Percentiles rank a stretch among this genome's conserved stretches.
phyloP scores from a whole-genome alignment of 73 alveolate genomes.

The Paramecium octaurelia region DNA sequence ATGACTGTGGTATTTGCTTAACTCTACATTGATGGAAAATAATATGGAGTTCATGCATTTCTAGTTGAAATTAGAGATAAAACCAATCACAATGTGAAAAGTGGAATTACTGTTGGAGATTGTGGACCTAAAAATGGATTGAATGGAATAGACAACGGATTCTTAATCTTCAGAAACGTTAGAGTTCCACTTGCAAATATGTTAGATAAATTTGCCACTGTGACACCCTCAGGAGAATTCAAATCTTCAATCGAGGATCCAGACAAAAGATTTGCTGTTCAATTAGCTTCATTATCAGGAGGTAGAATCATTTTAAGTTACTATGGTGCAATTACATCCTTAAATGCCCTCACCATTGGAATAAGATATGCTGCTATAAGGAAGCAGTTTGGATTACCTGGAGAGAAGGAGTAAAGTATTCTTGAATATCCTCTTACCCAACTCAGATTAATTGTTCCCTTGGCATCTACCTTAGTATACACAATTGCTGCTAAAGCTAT shows the following conservation, averaged over 20 bases:
- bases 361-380: conserved; percentile 77
- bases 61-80: conserved; percentile 76
- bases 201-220: conserved; percentile 72
- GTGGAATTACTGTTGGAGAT: conserved; percentile 84
- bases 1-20: conserved; percentile 79
- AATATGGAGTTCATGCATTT: conserved; percentile 84
- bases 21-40: conserved; percentile 60
- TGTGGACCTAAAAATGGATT: conserved; percentile 82
- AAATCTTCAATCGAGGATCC: conserved; percentile 67
- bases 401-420: conserved; percentile 65
- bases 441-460: conserved; percentile 69
- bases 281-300: conserved; percentile 71
- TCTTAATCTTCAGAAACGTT: conserved; percentile 69
- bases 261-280: conserved; percentile 79
- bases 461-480: conserved; percentile 63
- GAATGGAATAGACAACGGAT: conserved; percentile 86
- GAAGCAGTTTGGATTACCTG: conserved; percentile 70
- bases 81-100: conserved; percentile 63
- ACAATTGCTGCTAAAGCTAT: conserved; percentile 41
- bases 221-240: conserved; percentile 71
- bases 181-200: conserved; percentile 76
- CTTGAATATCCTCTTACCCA: conserved; percentile 72
- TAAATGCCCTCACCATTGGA: conserved; percentile 65
- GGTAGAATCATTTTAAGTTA: conserved; percentile 75
- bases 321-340: conserved; percentile 50